Base-by-base conservation (phyloP, 345 rosid species). In the Hibiscus mutabilis region DNA sequence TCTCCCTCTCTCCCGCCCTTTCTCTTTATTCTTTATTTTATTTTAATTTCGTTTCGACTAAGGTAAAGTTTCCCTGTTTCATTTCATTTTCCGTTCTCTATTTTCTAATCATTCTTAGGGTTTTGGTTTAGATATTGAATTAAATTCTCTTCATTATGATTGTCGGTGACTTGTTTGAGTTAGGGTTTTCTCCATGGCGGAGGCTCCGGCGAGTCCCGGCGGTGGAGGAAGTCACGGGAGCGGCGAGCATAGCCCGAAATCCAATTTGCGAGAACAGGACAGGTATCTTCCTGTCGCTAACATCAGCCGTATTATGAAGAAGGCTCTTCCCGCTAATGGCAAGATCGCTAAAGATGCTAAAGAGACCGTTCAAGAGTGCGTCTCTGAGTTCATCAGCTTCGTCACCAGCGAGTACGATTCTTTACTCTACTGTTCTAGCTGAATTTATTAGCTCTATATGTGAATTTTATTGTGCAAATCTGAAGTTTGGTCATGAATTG, bases 311-410 rank as follows among this genome's bases (percentile, higher is more conserved):
- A 94, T 94, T 70, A 91, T 94, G 97, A 94, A 94, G 86, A 83
- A 86, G 79, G 96, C 86, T 6, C 88, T 94, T 51, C 98, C 97
- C 59, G 81, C 97, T 40, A 91, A 94, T 73, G 98, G 97, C 7
- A 94, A 94, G 82, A 90, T 91, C 53, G 97, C 98, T 35, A 91
- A 94, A 84, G 98, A 91, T 40, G 93, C 96, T 22, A 94, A 94
- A 77, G 98, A 94, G 82, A 91, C 87, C 75, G 88, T 94, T 16
- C 97, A 94, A 82, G 98, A 94, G 66, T 94, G 98, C 73, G 96
- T 94, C 49, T 91, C 97, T n/a, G 97, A 94, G 81, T 94, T 94
- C 77, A 94, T 94, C 79, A 88, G 97, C 84, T 94, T 94, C 85
- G 68, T 94, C 82, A 94, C 98, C 69, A 91, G 97, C 98, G 98